A percentile compares a stretch with the other conserved stretches of the same genome.
Conservation (phyloP, 2,329 filamentous ascomycete species). For the Ilyonectria robusta region DNA sequence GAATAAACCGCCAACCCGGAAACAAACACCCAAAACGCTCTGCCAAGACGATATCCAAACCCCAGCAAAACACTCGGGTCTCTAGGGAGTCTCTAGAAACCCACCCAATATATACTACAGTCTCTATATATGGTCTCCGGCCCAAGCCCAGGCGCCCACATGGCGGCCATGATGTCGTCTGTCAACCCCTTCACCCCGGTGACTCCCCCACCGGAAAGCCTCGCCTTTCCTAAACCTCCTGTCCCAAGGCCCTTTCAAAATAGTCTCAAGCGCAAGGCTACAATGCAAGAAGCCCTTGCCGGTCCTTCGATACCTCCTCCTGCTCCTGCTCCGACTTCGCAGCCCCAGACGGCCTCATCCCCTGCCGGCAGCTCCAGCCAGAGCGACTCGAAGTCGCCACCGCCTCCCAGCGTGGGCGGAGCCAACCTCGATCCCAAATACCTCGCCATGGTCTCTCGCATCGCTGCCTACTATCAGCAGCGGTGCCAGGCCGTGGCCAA, state of each 20-base stretch:
- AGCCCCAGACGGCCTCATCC: conserved; percentile 41
- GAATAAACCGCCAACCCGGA: background rate
- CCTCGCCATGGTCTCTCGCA: conserved; percentile 62
- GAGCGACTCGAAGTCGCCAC: conserved; percentile 40
- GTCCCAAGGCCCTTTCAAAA: conserved; percentile 47
- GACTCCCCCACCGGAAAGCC: conserved; percentile 49
- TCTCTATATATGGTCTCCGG: conserved; percentile 39
- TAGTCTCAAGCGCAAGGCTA: conserved; percentile 47
- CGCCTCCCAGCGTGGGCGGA: conserved; percentile 41
- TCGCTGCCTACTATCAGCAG: conserved; percentile 65
- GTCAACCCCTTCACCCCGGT: conserved; percentile 49
- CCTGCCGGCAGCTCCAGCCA: conserved; percentile 40
- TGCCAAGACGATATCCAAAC: background rate
- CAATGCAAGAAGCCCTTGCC: conserved; percentile 45
- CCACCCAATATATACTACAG: conserved; percentile 10
- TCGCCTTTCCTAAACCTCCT: conserved; percentile 50
- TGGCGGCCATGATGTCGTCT: conserved; percentile 52
- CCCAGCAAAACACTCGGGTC: background rate
- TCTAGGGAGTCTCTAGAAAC: background rate
- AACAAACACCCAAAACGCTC: conserved; percentile 5
- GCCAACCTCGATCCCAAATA: conserved; percentile 58
- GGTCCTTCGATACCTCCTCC: conserved; percentile 42
- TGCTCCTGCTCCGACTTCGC: conserved; percentile 41
- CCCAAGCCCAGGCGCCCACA: conserved; percentile 38
- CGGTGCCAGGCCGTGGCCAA: conserved; percentile 62